Evolutionary conservation across 768 basidiomycete species (phyloP), one percentile per base, ranked within the genome.

Genomic region (Suillus discolor): DNA sequence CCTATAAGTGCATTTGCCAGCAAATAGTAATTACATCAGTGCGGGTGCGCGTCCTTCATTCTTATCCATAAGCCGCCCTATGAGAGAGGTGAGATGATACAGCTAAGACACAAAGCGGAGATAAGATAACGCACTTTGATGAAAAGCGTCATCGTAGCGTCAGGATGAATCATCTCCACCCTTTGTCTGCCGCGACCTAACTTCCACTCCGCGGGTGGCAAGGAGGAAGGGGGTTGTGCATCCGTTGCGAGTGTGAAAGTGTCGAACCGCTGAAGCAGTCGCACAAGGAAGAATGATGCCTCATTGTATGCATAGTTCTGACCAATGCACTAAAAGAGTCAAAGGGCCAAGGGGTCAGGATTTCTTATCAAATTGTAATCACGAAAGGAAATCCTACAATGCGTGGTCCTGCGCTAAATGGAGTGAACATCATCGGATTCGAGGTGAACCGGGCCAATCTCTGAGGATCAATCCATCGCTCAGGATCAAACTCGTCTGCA

Each of bases 231-330:
- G 0, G 90, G 89, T 66, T 90, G 90, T 15, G 80, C 80, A 65
- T 93, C 89, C 31, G 82, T 73, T 1, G 87, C 85, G 42, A 92
- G 76, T 18, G 83, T 80, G 67, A 92, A 85, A 4, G 81, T 77
- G 67, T 87, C 84, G 67, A 87, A 91, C 28, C 81, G 82, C 71
- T 92, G 91, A 60, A 92, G 77, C 42, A 92, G 77, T 38, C 88
- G 81, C 12, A 87, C 85, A 51, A 92, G 83, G 75, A 92, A 86
- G 71, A 85, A 92, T n/a, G 88, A 86, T 57, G 87, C 86, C 76
- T 92, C 87, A 72, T 91, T 91, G 70, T 89, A 89, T 6, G 90
- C 91, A 65, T 91, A 91, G 70, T 90, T 88, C 72, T 90, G 87
- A 13, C 88, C 88, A 23, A 91, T 75, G 69, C 89, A 91, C 89